phyloP scores from a whole-genome alignment of 1,284 basidiomycete species.

The Leccinum fuscescens region DNA sequence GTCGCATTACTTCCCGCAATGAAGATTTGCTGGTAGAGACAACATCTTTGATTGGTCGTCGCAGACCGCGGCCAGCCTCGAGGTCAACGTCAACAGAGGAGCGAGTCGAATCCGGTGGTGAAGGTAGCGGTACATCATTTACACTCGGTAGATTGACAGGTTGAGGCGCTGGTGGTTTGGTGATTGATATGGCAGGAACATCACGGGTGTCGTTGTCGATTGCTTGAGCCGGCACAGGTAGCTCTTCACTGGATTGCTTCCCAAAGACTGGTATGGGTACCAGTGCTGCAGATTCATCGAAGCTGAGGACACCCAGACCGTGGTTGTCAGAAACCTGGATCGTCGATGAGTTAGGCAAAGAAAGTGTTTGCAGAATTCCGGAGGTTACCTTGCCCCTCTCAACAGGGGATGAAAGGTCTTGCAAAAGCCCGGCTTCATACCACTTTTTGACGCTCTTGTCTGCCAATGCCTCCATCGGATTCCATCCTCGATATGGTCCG shows the following conservation, averaged over 20 bases:
- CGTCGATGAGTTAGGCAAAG: slow-evolving; percentile 13
- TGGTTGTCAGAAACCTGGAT: slow-evolving; percentile 27
- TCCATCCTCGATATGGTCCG: slow-evolving; percentile 89
- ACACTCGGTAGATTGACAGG: slow-evolving; percentile 65
- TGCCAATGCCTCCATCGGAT: slow-evolving; percentile 86
- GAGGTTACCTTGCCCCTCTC: slow-evolving; percentile 52
- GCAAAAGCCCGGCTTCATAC: slow-evolving; percentile 74
- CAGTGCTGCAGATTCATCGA: slow-evolving; percentile 41
- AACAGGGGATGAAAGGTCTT: slow-evolving; percentile 40
- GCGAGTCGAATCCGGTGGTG: slow-evolving; percentile 44
- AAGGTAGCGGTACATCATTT: slow-evolving; percentile 47
- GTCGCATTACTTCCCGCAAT: slow-evolving; percentile 4
- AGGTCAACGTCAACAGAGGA: slow-evolving; percentile 56
- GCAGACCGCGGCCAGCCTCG: slow-evolving; percentile 51
- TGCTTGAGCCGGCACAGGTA: slow-evolving; percentile 33
- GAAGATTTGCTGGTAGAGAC: slow-evolving; percentile 5
- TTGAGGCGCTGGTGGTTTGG: slow-evolving; percentile 65
- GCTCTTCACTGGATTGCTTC: slow-evolving; percentile 27
- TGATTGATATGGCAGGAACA: slow-evolving; percentile 58
- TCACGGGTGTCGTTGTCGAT: slow-evolving; percentile 17
- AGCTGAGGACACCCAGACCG: slow-evolving; percentile 42
- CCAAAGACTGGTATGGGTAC: slow-evolving; percentile 53
- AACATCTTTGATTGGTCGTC: slow-evolving; percentile 29
- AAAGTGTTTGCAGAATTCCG: slow-evolving; percentile 8
- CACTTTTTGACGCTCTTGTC: slow-evolving; percentile 83